Evolutionary conservation across 345 rosid genomes (phyloP), one percentile per base, ranked within the genome.

Genomic region (Bruguiera gymnorhiza): DNA sequence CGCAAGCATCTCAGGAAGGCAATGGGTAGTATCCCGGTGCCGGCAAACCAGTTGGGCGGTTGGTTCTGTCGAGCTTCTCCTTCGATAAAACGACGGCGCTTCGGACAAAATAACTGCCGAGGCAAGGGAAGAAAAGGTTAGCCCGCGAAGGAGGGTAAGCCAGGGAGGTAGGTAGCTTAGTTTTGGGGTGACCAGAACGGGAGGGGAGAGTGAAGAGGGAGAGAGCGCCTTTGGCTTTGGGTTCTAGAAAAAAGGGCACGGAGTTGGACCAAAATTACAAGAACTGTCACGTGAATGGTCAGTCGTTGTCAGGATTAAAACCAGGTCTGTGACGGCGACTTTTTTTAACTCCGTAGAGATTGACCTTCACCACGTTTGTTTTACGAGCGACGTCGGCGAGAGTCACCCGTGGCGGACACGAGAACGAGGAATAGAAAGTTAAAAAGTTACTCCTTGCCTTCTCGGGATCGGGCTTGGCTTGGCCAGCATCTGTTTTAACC

Each of bases 91-190:
- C 81, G 73, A 15, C 76, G 20, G 11, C 73, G 73, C 65, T 58
- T 37, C 0, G 3, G 31, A 5, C 34, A 29, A 46, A 36, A 10
- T 11, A 39, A 39, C 46, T 15, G 29, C 51, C 6, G 39, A 1
- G 39, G 26, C 23, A n/a, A 26, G 63, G 63, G 48, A 56, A 27
- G 29, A 15, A 9, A 4, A 26, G 18, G 8, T 29, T 37, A 69
- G 81, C 73, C 78, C 74, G 81, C 80, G 73, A 75, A 69, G 76
- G 73, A 72, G 60, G 68, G 74, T 53, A 10, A 32, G 29, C 29
- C 29, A 27, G 29, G 29, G 1, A 27, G 72, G 59, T 61, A 21
- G 66, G 60, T 52, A 62, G 64, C 64, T 36, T 5, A 3, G 66
- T 3, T 50, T 63, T 11, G 13, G 46, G 23, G 57, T 18, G 58